Base-by-base conservation (phyloP, 2,329 filamentous ascomycete species). In the Trichoderma aggressivum region DNA sequence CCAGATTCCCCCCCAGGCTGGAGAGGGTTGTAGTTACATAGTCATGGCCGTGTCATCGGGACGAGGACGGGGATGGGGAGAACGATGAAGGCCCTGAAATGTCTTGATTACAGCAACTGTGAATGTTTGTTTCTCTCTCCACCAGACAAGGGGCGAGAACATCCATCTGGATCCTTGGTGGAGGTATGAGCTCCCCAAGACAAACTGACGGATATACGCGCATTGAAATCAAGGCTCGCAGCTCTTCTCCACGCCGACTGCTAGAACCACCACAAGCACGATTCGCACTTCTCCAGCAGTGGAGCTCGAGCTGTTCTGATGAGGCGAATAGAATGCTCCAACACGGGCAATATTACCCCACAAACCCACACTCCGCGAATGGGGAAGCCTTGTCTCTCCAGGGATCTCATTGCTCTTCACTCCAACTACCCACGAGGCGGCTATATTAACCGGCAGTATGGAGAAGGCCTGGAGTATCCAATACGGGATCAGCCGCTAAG, bases 381-480 rank as follows among this genome's bases (percentile, higher is more conserved):
- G 56, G 55, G 65, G 65, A 60, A 69, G 65, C 55, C 55, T 69
- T 69, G 65, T 61, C 56, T 34, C n/a, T 32, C 26, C 65, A 61
- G 28, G 64, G 64, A 47, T 47, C 39, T 39, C 36, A 39, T 39
- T 69, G 11, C 18, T 55, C 32, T 30, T 53, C 30, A 66, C 63
- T 56, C 50, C 32, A 58, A 58, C 63, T 26, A 39, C 34, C 65
- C 65, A 68, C 65, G 56, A 68, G 55, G 65, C 65, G 65, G 65
- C 65, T 68, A 68, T 69, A 69, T 69, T 61, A 69, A 69, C 65
- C 65, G 65, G 65, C 6, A 69, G 65, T 69, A 61, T 60, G 65
- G 56, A 50, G 56, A 12, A 47, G 61, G 12, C 8, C 30, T 30
- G 14, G 18, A 47, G 64, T 58, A 28, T 58, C 64, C 34, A 67